Evolutionary conservation across 1,284 basidiomycete species (phyloP), one percentile per base, ranked within the genome.

Genomic region (Ceratobasidium sp.): DNA sequence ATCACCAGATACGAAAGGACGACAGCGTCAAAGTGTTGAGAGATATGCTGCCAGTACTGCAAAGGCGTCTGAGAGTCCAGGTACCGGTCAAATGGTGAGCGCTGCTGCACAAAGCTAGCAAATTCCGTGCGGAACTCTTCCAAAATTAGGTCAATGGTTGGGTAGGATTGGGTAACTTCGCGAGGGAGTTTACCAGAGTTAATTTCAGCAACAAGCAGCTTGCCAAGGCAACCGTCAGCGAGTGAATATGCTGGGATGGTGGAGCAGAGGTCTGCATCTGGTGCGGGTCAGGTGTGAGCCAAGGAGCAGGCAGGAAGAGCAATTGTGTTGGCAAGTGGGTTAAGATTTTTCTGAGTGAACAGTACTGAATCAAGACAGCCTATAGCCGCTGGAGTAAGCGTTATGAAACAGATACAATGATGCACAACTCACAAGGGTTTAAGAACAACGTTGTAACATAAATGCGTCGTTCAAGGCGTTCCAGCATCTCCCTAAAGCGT

Each of bases 1-100:
- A 81, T 76, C 2, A 81, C 82, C 39, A 85, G 80, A 56, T 80
- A 68, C 82, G 73, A n/a, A 4, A 78, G 47, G 0, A 78, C 35
- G 11, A 13, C 11, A n/a, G 77, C 75, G 64, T 78, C 47, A 10
- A 54, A 49, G 35, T 76, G 58, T 2, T 31, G 35, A 28, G 33
- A 26, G 2, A 73, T 20, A 3, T 26, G 11, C 2, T 60, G 1
- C 77, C 77, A 78, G 39, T 76, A 78, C 26, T 35, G 26, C 3
- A n/a, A 20, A 5, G 47, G 20, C 13, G 56, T 54, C n/a, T 6
- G 5, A 1, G 23, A 13, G 39, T 35, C 39, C 13, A 6, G 20
- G 33, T 66, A 69, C 7, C 33, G 33, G 20, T 61, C 42, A 60
- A 77, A 77, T 8, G 73, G 77, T 1, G 47, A 28, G 1, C 13